Evolutionary conservation across 1,139 yeast genomes (phyloP).

Genomic region (Debaryomyces coudertii): DNA sequence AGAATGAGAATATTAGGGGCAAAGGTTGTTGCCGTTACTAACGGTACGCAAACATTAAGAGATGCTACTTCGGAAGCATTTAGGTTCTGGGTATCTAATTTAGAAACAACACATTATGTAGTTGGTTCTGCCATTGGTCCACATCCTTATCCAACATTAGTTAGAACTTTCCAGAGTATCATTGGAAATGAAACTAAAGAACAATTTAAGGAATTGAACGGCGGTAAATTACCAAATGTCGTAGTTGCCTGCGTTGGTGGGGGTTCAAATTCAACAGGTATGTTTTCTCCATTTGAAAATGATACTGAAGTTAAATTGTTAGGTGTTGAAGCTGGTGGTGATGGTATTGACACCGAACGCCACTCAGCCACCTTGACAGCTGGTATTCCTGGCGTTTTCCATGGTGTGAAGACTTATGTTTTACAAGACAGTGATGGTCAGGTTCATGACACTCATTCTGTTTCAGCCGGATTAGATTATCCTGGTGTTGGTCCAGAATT

Average conservation of each 20-base stretch:
- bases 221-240: constrained; percentile 86
- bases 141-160: constrained; percentile 97
- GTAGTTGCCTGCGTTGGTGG: constrained; percentile 99
- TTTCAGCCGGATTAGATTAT: constrained; percentile 97
- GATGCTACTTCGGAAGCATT: constrained; percentile 98
- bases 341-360: constrained; percentile 81
- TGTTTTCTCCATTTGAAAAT: constrained; percentile 90
- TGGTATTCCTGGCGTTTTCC: constrained; percentile 97
- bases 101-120: constrained; percentile 85
- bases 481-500: constrained; percentile 99
- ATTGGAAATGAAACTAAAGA: constrained; percentile 94
- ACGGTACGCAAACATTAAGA: constrained; percentile 94
- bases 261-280: constrained; percentile 95
- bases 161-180: constrained; percentile 96
- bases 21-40: constrained; percentile 86
- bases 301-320: constrained; percentile 75
- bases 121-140: constrained; percentile 99
- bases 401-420: constrained; percentile 93
- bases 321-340: constrained; percentile 99
- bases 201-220: constrained; percentile 77
- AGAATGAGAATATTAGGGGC: constrained; percentile 98
- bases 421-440: constrained; percentile 93
- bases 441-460: constrained; percentile 95
- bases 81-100: constrained; percentile 90
- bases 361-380: constrained; percentile 94